Percentiles rank a stretch among this genome's conserved stretches.
phyloP scores from a whole-genome alignment of 768 basidiomycete species.

The Suillus bovinus region DNA sequence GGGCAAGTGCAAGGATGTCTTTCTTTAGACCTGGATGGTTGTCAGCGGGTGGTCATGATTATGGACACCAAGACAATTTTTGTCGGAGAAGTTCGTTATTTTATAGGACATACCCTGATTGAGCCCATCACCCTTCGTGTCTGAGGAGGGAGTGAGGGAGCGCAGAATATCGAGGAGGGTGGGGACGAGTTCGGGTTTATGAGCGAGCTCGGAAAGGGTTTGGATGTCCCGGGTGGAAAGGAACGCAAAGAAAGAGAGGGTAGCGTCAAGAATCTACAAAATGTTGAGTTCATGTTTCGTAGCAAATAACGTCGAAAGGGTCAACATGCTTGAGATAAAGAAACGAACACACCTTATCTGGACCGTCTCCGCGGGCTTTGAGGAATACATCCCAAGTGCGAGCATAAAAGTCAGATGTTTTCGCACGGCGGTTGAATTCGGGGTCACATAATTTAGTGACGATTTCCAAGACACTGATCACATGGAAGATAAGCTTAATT shows the following conservation, averaged over 20 bases:
- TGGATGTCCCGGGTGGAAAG: conserved; percentile 60
- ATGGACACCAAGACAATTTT: neutral
- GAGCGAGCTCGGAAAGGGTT: conserved; percentile 56
- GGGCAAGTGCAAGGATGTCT: conserved; percentile 54
- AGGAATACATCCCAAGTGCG: conserved; percentile 69
- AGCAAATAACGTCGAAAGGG: neutral
- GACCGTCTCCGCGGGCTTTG: conserved; percentile 56
- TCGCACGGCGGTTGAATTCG: conserved; percentile 80
- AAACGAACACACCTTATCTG: conserved; percentile 53
- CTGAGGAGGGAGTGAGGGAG: conserved; percentile 11
- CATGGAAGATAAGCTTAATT: neutral
- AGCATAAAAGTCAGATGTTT: conserved; percentile 69
- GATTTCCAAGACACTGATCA: conserved; percentile 70
- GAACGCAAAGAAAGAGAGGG: conserved; percentile 60
- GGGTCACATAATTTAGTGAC: conserved; percentile 69
- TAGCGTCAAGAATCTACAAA: conserved; percentile 60
- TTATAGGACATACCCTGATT: neutral
- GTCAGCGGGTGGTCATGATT: neutral
- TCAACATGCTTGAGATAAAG: neutral
- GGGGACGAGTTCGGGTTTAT: conserved; percentile 35
- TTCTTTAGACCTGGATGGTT: conserved; percentile 23
- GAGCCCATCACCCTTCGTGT: neutral
- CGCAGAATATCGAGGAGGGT: conserved; percentile 47
- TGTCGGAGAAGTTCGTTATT: neutral
- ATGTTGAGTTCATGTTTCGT: neutral